Conservation (phyloP, 2,329 filamentous ascomycete species). For the Emergomyces pasteurianus region DNA sequence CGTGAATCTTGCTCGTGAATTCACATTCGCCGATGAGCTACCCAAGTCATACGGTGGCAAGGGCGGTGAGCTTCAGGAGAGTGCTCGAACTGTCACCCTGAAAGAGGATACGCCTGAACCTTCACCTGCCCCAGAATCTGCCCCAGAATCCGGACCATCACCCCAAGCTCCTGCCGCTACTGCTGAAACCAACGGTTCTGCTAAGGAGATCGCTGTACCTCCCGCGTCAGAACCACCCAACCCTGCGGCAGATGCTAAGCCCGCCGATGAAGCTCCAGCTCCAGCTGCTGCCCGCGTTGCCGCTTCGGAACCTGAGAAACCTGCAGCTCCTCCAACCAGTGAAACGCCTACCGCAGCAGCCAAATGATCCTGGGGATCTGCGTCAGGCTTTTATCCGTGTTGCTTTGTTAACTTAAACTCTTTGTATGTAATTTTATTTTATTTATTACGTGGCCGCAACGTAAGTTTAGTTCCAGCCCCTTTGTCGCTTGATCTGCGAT, state of each 20-base stretch:
- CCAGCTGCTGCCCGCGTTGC: neutral
- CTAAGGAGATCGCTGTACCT: conserved; percentile 11
- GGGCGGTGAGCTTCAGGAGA: conserved; percentile 39
- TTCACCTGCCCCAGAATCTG: conserved; percentile 7
- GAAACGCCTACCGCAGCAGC: neutral
- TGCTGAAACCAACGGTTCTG: conserved; percentile 9
- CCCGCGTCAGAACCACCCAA: conserved; percentile 7
- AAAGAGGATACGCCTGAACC: conserved; percentile 14
- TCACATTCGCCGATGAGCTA: conserved; percentile 51
- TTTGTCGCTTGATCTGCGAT: neutral
- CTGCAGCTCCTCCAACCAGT: neutral
- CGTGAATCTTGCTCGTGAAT: conserved; percentile 51
- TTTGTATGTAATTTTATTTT: neutral
- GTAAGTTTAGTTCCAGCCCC: neutral
- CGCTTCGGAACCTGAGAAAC: neutral
- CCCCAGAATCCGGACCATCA: no score
- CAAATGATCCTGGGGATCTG: neutral
- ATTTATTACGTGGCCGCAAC: neutral
- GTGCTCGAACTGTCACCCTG: conserved; percentile 21
- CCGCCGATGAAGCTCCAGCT: neutral
- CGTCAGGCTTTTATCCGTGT: neutral
- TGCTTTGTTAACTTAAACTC: neutral
- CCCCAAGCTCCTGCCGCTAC: neutral
- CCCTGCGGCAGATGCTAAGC: neutral
- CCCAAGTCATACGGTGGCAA: conserved; percentile 72